Base-by-base conservation (phyloP, 148 eudicot genomes). In the Arctostaphylos glauca region DNA sequence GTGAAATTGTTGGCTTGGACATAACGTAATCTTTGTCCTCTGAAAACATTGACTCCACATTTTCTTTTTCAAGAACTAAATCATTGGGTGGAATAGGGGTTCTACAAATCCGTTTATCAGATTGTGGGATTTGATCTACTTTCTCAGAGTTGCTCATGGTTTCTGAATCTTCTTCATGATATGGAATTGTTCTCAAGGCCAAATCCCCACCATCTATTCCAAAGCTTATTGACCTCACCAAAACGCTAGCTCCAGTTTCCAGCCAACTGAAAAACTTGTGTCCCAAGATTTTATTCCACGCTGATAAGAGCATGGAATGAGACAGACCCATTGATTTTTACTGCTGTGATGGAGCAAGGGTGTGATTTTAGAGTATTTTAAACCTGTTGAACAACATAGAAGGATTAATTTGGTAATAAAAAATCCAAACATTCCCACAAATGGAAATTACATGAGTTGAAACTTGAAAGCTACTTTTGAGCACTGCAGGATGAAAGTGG, bases 221-320 rank as follows among this genome's bases (percentile, higher is more conserved):
- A 13, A 74, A 55, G 75, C 76, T 77, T 77, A 41, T 9, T 6
- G 80, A 76, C 49, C 84, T 62, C 74, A 38, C 76, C 13, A 81
- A 16, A 47, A 78, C 71, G 1, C 67, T 70, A 21, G 80, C 81
- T 3, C 56, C 8, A 19, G 71, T 9, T 31, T 55, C 53, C 10
- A 41, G 58, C 23, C 73, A 78, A 84, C 46, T 31, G 74, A 80
- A 73, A 59, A 84, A 38, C 59, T 79, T 72, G 82, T 72, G 82
- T 25, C 18, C 64, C 71, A 79, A 62, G 41, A 79, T 72, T 47
- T 73, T 74, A 9, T 84, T 80, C 82, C 85, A 79, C 0, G 74
- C 73, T 5, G 82, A 84, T 9, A 44, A 74, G 55, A 83, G 64
- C 52, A 84, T 23, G 78, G 85, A 84, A 38, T 79, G 82, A 79